Base-by-base conservation (phyloP, 371 early-diverging fungal genomes). In the Mortierella sp. region DNA sequence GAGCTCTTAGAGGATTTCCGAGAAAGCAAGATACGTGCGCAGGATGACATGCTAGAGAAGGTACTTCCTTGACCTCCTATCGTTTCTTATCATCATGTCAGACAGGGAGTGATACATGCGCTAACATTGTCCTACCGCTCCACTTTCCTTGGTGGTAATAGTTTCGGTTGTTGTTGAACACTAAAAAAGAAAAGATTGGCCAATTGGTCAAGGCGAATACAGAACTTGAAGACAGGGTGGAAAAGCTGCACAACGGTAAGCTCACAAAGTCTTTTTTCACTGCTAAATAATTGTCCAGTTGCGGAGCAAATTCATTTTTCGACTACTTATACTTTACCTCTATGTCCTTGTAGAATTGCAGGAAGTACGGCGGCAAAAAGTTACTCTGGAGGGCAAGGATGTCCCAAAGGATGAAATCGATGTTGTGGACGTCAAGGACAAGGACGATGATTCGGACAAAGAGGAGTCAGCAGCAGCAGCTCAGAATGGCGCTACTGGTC, bases 151-250 rank as follows among this genome's bases (percentile, higher is more conserved):
- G 16, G 40, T 37, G 24, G 0, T 1, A 40, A 37, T 64, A 83
- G 84, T 79, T 83, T 40, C 73, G 84, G 1, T 37, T 67, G 26
- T 43, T 83, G 28, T 74, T 83, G 59, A 83, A 83, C 26, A 69
- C 84, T 1, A 83, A 83, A 26, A 83, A 83, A 57, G 77, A 79
- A 37, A 80, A 77, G 54, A 83, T 80, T 43, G 69, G 28, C 14
- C 57, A 76, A 10, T 50, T 83, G 34, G 44, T 53, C 24, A 72
- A 76, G 3, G 50, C 44, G 6, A 76, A 75, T 6, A 55, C 57
- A 2, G 57, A 69, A 13, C 34, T 79, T 31, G 70, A 79, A 14
- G 67, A 59, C 28, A 69, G 71, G 28, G 44, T 83, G 37, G 76
- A 79, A 5, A 51, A 34, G 0, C 34, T 83, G n/a, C 76, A 76